Evolutionary conservation across 2,329 filamentous ascomycete species (phyloP), one percentile per base, ranked within the genome.

Genomic region (Aspergillus sp.): DNA sequence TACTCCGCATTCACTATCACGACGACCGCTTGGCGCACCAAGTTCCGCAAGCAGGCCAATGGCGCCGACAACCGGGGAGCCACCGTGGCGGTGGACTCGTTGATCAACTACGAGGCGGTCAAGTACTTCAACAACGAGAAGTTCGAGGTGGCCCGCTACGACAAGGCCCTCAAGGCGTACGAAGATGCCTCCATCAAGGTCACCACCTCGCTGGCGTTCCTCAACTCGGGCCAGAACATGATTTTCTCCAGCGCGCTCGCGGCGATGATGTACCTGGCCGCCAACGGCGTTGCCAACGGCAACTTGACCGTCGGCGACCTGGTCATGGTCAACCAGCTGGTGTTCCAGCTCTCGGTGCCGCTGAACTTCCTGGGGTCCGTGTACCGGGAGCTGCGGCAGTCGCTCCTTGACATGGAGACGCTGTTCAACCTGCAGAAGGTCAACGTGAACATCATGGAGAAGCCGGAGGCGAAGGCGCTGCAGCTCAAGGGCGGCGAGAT

Each of bases 51-150:
- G 63, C 89, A 95, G 72, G 91, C 94, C 36, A 99, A 99, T 69
- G 90, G 91, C 5, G 95, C 94, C 0, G 95, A 99, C 64, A 99
- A 97, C 73, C 90, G 86, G 68, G 94, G 90, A 0, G 95, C 93
- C 1, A 97, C 93, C 0, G 90, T 97, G 7, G 93, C 93, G 0
- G 92, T 97, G 1, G 94, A 99, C 74, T 96, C 92, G 0, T 77
- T 99, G 47, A 96, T 99, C 78, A 99, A 99, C 76, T 99, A 96
- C 66, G 94, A 99, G 73, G 93, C 95, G 13, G 94, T 99, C 67
- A 99, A 99, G 74, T 96, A 97, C 76, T 99, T 97, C 77, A 99
- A 99, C 77, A 99, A 99, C 66, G 95, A 99, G 68, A 90, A 88
- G 60, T 97, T 91, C 60, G 94, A 99, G 75, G 90, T 96, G 41